Base-by-base conservation (phyloP, 2,329 filamentous ascomycete genomes). In the Sarocladium oryzae region DNA sequence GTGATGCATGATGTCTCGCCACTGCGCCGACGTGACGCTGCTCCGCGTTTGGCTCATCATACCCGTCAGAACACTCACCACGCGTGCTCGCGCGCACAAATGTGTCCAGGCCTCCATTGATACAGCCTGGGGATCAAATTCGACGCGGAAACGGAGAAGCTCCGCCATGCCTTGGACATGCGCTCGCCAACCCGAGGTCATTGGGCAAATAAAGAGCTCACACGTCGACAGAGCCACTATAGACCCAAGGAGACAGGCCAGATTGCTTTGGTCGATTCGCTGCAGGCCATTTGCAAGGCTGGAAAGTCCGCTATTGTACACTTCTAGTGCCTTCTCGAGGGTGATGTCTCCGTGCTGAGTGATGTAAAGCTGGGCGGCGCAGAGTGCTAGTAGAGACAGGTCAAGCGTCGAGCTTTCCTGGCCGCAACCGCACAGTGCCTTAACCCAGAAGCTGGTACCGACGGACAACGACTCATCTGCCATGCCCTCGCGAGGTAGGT, bases 131-230 rank as follows among this genome's bases (percentile, higher is more conserved):
- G 20, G 36, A 16, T 38, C 5, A 28, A 40, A 41, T 4, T 21
- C 36, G 23, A 26, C 24, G 10, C 37, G 35, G 13, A 30, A 41
- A 6, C 49, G 49, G 9, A 51, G 49, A n/a, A 51, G 35, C 49
- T 51, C 49, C 20, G 49, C 49, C 23, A 51, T 51, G 33, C 49
- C 49, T 23, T 51, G 49, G 7, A 51, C 49, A 23, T 51, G 49
- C 5, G 49, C 49, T n/a, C 36, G 49, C 49, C 49, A 51, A 11
- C 49, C 49, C 4, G 49, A 16, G 28, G 20, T 41, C 16, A 41
- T 32, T 9, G 49, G 49, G 32, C 49, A 51, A 36, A 51, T 32
- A 24, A 51, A 51, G 16, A 51, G 49, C 36, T 51, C 49, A 28
- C 49, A 51, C 3, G 49, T 51, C 24, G 49, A 40, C 35, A 51